These are phyloP conservation scores for Linnemannia zychae DNA, from an alignment of 192 early-diverging fungal genomes.

Conservation along the genomic window DNA sequence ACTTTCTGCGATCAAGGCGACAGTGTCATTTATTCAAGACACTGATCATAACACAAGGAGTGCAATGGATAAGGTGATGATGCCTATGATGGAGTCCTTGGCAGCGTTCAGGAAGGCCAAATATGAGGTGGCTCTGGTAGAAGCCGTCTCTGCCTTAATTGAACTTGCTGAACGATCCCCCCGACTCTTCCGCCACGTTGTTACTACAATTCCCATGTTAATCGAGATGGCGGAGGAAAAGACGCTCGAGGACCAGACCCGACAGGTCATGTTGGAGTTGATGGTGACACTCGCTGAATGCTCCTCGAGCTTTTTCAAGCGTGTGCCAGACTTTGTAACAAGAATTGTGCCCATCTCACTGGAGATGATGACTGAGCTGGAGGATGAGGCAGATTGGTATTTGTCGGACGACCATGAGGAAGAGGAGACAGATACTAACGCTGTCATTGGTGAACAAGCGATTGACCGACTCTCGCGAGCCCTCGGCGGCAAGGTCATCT, in stretches of 20 bases:
- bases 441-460: slow-evolving; percentile 92
- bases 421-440: slow-evolving; percentile 87
- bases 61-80: slow-evolving; percentile 73
- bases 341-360: slow-evolving; percentile 88
- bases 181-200: slow-evolving; percentile 83
- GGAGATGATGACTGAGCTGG: slow-evolving; percentile 95
- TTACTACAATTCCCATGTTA: slow-evolving; percentile 81
- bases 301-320: slow-evolving; percentile 90
- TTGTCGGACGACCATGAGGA: slow-evolving; percentile 87
- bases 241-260: slow-evolving; percentile 81
- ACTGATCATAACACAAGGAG: slow-evolving; percentile 66
- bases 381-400: slow-evolving; percentile 92
- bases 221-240: slow-evolving; percentile 81
- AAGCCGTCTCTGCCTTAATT: slow-evolving; percentile 77
- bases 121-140: slow-evolving; percentile 78
- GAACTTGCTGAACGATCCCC: slow-evolving; percentile 90
- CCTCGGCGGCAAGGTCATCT: slow-evolving; percentile 87
- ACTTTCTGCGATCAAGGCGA: slow-evolving; percentile 80
- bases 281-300: slow-evolving; percentile 91
- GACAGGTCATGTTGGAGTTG: slow-evolving; percentile 92
- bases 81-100: slow-evolving; percentile 82
- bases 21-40: slow-evolving; percentile 78
- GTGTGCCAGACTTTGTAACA: slow-evolving; percentile 76
- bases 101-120: slow-evolving; percentile 68
- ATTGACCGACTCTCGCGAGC: slow-evolving; percentile 92